A percentile compares a stretch with the other conserved stretches of the same genome.
Conservation (phyloP, 2,329 filamentous ascomycete genomes). For the Xylariales sp. region DNA sequence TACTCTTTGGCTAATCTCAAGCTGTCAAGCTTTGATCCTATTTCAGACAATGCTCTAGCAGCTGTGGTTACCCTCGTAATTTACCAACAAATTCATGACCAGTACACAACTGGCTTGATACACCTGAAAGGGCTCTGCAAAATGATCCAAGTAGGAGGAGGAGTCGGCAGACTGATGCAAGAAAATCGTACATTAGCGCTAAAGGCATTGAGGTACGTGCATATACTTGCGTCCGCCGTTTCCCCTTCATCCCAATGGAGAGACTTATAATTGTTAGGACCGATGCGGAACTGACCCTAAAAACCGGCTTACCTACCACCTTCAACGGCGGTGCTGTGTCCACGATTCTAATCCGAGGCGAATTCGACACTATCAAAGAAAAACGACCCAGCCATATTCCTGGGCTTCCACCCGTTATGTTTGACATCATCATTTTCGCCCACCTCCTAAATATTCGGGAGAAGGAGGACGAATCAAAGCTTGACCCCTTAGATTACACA, state of each 20-base stretch:
- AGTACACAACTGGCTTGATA: constrained; percentile 1
- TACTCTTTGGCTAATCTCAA: constrained; percentile 1
- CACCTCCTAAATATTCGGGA: neutral
- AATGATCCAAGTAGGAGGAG: constrained; percentile 2
- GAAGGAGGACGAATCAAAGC: neutral
- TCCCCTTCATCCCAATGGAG: neutral
- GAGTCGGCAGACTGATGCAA: neutral
- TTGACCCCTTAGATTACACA: neutral
- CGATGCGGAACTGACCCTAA: neutral
- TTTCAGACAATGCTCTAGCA: constrained; percentile 2
- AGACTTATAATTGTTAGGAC: neutral
- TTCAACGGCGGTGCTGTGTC: neutral
- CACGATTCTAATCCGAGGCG: neutral
- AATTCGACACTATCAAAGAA: neutral
- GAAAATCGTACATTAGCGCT: neutral
- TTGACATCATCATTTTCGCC: neutral
- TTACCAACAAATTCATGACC: constrained; percentile 2
- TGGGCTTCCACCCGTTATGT: neutral
- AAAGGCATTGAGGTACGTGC: neutral
- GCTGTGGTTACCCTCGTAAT: constrained; percentile 1
- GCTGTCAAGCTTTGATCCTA: neutral
- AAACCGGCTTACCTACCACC: neutral
- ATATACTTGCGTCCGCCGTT: neutral
- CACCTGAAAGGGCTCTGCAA: neutral
- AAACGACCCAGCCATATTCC: neutral